Evolutionary conservation across 23 red algal genomes (phyloP).

Genomic region (Gracilariopsis chorda): DNA sequence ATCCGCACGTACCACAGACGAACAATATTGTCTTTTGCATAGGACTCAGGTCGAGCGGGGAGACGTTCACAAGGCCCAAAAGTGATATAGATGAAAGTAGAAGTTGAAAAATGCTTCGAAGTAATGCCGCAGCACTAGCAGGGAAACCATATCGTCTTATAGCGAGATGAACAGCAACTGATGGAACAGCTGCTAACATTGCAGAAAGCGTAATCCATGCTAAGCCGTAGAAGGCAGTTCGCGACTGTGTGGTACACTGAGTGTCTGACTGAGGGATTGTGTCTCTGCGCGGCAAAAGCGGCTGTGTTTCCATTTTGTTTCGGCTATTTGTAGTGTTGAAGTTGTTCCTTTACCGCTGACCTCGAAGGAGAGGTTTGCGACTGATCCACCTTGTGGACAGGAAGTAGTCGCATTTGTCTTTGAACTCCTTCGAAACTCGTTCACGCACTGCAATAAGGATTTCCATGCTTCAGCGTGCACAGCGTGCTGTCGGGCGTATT

Average conservation of each 20-base stretch:
- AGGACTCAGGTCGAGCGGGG: not conserved
- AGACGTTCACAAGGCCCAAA: not conserved
- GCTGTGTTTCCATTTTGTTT: not conserved
- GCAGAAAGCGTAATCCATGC: conserved; percentile 11
- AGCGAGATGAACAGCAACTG: not conserved
- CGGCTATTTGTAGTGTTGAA: not conserved
- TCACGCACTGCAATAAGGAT: too few species aligned
- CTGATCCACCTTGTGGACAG: not conserved
- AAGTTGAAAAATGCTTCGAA: not conserved
- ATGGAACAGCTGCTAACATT: not conserved
- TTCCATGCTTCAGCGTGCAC: too few species aligned
- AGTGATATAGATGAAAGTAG: not conserved
- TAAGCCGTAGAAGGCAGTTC: not conserved
- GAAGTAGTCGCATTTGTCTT: too few species aligned
- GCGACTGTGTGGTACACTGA: not conserved
- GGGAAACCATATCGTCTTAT: conserved; percentile 8
- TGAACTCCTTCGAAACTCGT: too few species aligned
- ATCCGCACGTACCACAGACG: not conserved
- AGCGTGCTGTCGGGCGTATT: too few species aligned
- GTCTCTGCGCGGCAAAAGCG: not conserved
- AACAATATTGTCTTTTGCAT: not conserved
- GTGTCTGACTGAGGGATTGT: not conserved
- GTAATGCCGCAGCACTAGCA: not conserved
- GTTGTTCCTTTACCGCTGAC: not conserved
- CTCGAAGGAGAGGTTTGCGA: not conserved